Evolutionary conservation across 2,329 filamentous ascomycete species (phyloP).

Genomic region (Sporothrix phasma): DNA sequence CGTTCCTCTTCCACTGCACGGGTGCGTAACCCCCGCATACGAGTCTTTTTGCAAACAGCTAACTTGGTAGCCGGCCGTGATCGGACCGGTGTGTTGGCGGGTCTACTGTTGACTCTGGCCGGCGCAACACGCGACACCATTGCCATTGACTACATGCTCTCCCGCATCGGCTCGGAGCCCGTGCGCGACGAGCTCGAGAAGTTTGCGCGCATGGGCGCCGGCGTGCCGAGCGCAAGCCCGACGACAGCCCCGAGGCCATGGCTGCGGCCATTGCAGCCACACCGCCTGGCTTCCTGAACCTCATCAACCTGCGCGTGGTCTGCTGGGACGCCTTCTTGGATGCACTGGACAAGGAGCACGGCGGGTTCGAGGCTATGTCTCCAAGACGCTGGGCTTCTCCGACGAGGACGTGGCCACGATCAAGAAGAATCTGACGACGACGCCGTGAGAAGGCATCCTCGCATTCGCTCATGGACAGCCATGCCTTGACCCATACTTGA

Average conservation of each 20-base stretch:
- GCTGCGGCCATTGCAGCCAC: slow-evolving; percentile 23
- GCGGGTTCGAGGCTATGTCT: slow-evolving; percentile 42
- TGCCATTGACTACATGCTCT: slow-evolving; percentile 43
- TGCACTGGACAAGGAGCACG: slow-evolving; percentile 33
- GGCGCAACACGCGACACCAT: slow-evolving; percentile 35
- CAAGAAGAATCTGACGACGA: slow-evolving; percentile 33
- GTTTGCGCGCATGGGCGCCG: slow-evolving; percentile 32
- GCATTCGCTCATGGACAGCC: too few species aligned
- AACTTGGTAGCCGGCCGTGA: slow-evolving; percentile 40
- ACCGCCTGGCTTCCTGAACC: slow-evolving; percentile 40
- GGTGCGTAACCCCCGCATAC: slow-evolving; percentile 28
- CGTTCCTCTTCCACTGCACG: slow-evolving; percentile 45
- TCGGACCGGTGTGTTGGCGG: slow-evolving; percentile 42
- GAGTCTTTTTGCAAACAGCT: background rate
- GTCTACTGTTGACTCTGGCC: slow-evolving; percentile 41
- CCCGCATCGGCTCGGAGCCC: slow-evolving; percentile 43
- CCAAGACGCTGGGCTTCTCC: slow-evolving; percentile 35
- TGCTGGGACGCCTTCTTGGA: slow-evolving; percentile 39
- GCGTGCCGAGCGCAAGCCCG: slow-evolving; percentile 13
- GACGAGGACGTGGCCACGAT: slow-evolving; percentile 36
- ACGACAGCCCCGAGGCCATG: background rate
- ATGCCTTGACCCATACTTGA: too few species aligned
- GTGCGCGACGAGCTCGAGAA: slow-evolving; percentile 38
- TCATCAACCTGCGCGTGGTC: slow-evolving; percentile 33
- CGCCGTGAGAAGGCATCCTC: background rate